Conservation (phyloP, 2,329 filamentous ascomycete genomes). For the Aciculosporium take region DNA sequence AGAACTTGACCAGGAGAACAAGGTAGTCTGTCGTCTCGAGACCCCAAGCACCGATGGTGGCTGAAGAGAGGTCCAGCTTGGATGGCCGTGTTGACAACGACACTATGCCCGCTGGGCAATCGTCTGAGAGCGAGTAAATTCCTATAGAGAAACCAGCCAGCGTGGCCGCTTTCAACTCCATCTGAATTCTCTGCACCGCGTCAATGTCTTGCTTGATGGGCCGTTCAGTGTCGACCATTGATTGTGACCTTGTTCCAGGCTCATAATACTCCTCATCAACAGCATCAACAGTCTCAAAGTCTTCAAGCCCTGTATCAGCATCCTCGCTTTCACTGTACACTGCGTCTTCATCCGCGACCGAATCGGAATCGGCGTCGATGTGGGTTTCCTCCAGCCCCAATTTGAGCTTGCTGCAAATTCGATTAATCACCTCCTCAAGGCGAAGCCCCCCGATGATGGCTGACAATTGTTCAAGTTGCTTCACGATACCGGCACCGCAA, state of each 20-base stretch:
- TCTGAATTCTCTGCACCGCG: constrained; percentile 3
- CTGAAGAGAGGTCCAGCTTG: constrained; percentile 58
- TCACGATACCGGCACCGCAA: constrained; percentile 21
- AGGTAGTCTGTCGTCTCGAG: constrained; percentile 53
- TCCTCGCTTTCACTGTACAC: neutral
- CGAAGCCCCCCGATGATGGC: constrained; percentile 9
- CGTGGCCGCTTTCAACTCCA: constrained; percentile 38
- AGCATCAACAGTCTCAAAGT: neutral
- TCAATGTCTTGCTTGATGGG: neutral
- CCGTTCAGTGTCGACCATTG: neutral
- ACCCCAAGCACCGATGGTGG: constrained; percentile 66
- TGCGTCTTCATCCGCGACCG: neutral
- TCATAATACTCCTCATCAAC: constrained; percentile 4
- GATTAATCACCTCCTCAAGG: constrained; percentile 5
- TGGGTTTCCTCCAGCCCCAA: neutral
- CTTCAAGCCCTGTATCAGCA: neutral
- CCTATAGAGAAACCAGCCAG: constrained; percentile 57
- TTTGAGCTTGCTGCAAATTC: neutral
- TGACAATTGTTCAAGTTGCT: constrained; percentile 28
- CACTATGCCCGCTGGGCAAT: constrained; percentile 31
- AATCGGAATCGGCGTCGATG: neutral
- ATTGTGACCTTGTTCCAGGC: neutral
- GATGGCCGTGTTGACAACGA: constrained; percentile 55
- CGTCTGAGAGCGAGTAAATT: constrained; percentile 35
- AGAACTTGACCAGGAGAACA: constrained; percentile 55